phyloP scores from a whole-genome alignment of 148 eudicot species.

The Chenopodium suecicum region DNA sequence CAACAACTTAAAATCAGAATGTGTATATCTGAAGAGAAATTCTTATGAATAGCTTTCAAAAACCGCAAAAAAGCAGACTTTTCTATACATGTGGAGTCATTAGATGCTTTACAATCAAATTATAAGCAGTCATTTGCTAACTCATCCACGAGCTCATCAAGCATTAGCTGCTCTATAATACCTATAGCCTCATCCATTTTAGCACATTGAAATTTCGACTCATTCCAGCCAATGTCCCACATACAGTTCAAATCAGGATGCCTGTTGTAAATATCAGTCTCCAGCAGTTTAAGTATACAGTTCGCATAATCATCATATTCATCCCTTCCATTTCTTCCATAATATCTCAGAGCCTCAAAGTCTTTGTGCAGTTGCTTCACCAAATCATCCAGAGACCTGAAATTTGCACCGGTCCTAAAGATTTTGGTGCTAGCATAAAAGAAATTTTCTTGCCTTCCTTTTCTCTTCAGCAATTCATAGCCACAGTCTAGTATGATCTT shows the following conservation, averaged over 20 bases:
- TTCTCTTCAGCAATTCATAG: conserved; percentile 70
- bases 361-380: conserved; percentile 62
- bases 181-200: conserved; percentile 55
- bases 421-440: conserved; percentile 37
- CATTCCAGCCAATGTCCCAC: conserved; percentile 92
- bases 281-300: conserved; percentile 52
- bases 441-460: conserved; percentile 59
- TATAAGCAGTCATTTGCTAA: conserved; percentile 34
- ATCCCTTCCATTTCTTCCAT: conserved; percentile 32
- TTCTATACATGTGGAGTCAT: neutral
- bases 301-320: conserved; percentile 50
- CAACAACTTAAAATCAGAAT: neutral
- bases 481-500: conserved; percentile 56
- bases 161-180: conserved; percentile 56
- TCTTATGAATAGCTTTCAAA: neutral
- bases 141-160: conserved; percentile 58
- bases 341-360: conserved; percentile 45
- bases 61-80: neutral
- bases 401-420: conserved; percentile 19
- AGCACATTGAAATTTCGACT: conserved; percentile 34
- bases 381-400: conserved; percentile 58
- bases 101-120: neutral
- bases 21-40: neutral
- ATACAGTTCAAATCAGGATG: conserved; percentile 52
- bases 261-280: conserved; percentile 49